Evolutionary conservation across 129 eudicot genomes (phyloP), one percentile per base, ranked within the genome.

Genomic region (Silybum marianum): DNA sequence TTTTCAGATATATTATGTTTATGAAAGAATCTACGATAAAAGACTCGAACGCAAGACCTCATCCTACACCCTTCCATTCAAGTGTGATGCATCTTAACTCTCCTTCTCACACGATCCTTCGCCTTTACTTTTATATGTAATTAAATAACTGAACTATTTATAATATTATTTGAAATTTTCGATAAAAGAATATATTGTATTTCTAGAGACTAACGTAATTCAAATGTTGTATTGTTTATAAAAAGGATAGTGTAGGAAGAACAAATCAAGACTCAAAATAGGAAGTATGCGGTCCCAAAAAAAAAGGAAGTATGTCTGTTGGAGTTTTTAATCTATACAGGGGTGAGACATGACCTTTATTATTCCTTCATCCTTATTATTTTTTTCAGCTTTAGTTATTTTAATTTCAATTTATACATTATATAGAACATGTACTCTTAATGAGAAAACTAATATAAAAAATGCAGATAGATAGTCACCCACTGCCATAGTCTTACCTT

Each of bases 401-500:
- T 6, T 30, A 14, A 51, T 69, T 25, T 42, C 25, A 40, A 30
- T 26, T 68, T 77, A 11, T n/a, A 54, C n/a, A 54, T 54, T 54
- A 54, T 54, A 54, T 54, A 54, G 9, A 42, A 42, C 36, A 42
- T 13, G 51, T 42, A 42, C 4, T 42, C 51, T 16, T 18, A 54
- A 54, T 19, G 65, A 18, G n/a, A 54, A 54, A 54, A 54, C 65
- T 54, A 18, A 19, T 18, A 54, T 54, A 54, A 54, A 54, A 54
- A 54, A 54, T 54, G 65, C 9, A 54, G 65, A 54, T 54, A 54
- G 65, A 54, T 18, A 63, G 14, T 21, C 13, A 21, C 1, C 69
- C 69, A 62, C 26, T 62, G 26, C 69, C 69, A 34, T 73, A 75
- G 85, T 82, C 81, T 68, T 68, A 82, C 76, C 85, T 67, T 82